A percentile compares a stretch with the other conserved stretches of the same genome.
Conservation (phyloP, 495 filamentous ascomycete species). For the Penicillium atrosanguineum region DNA sequence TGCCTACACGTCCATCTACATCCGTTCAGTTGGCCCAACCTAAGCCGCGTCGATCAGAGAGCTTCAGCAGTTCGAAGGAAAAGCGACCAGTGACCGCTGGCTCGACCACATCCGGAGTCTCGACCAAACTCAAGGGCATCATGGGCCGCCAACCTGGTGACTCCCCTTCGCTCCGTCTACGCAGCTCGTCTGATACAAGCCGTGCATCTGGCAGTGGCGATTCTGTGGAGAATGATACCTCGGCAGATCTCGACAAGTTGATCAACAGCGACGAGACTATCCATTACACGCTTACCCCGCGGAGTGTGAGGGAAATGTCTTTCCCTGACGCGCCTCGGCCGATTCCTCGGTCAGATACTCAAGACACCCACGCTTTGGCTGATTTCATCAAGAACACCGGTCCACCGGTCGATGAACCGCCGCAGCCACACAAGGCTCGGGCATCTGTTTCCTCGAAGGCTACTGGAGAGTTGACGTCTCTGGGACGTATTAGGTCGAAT, state of each 20-base stretch:
- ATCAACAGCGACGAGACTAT: slow-evolving; percentile 90
- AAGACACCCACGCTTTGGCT: slow-evolving; percentile 38
- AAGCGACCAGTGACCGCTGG: slow-evolving; percentile 54
- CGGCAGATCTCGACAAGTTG: slow-evolving; percentile 72
- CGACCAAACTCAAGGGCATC: slow-evolving; percentile 52
- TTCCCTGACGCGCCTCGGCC: slow-evolving; percentile 43
- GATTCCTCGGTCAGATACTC: slow-evolving; percentile 31
- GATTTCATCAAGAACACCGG: slow-evolving; percentile 37
- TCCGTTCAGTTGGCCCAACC: slow-evolving; percentile 31
- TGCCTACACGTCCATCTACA: slow-evolving; percentile 33
- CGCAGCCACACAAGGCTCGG: slow-evolving; percentile 7
- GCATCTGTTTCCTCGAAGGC: slow-evolving; percentile 28
- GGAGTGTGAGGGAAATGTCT: slow-evolving; percentile 82
- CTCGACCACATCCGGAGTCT: slow-evolving; percentile 52
- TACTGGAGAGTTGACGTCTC: slow-evolving; percentile 12
- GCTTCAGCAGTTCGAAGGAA: slow-evolving; percentile 47
- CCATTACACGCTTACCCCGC: slow-evolving; percentile 89
- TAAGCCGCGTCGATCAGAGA: slow-evolving; percentile 36
- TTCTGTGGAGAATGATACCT: slow-evolving; percentile 45
- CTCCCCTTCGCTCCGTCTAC: slow-evolving; percentile 37
- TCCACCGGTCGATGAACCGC: slow-evolving; percentile 27
- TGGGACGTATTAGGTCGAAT: slow-evolving; percentile 19
- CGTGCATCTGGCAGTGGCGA: slow-evolving; percentile 36
- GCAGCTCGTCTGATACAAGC: slow-evolving; percentile 50
- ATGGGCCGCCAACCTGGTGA: slow-evolving; percentile 46